These are phyloP conservation scores for Hyaloscypha hepaticicola DNA, from an alignment of 495 filamentous ascomycete genomes.

Conservation along the genomic window DNA sequence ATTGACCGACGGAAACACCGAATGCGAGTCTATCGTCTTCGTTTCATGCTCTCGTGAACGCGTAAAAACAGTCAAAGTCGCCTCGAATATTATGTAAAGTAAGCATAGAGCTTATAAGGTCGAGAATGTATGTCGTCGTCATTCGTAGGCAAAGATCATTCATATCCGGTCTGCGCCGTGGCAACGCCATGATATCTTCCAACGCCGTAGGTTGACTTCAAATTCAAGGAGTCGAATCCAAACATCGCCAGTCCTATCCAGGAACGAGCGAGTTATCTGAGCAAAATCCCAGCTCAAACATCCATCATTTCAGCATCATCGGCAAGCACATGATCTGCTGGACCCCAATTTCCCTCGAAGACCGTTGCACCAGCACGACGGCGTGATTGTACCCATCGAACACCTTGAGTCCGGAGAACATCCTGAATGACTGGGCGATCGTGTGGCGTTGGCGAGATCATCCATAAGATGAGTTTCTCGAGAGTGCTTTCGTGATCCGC, in stretches of 20 bases:
- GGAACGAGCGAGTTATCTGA: constrained; percentile 26
- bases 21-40: constrained; percentile 16
- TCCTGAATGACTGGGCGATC: constrained; percentile 73
- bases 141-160: constrained; percentile 24
- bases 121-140: constrained; percentile 13
- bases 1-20: not conserved
- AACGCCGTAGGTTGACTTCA: constrained; percentile 23
- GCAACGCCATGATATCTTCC: constrained; percentile 26
- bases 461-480: constrained; percentile 81
- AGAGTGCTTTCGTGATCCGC: constrained; percentile 65
- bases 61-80: constrained; percentile 20
- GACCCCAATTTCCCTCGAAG: constrained; percentile 95
- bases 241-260: constrained; percentile 29
- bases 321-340: constrained; percentile 67
- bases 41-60: constrained; percentile 31
- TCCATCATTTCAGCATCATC: constrained; percentile 75
- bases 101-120: constrained; percentile 7
- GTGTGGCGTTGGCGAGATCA: constrained; percentile 76
- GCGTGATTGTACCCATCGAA: constrained; percentile 72
- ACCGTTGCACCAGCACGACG: constrained; percentile 83
- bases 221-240: constrained; percentile 29
- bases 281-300: constrained; percentile 39
- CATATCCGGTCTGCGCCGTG: constrained; percentile 8
- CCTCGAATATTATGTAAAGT: constrained; percentile 26
- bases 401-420: constrained; percentile 63